A percentile compares a stretch with the other conserved stretches of the same genome.
phyloP scores from a whole-genome alignment of 139 green algal genomes.

The Auxenochlorella pyrenoidosa region DNA sequence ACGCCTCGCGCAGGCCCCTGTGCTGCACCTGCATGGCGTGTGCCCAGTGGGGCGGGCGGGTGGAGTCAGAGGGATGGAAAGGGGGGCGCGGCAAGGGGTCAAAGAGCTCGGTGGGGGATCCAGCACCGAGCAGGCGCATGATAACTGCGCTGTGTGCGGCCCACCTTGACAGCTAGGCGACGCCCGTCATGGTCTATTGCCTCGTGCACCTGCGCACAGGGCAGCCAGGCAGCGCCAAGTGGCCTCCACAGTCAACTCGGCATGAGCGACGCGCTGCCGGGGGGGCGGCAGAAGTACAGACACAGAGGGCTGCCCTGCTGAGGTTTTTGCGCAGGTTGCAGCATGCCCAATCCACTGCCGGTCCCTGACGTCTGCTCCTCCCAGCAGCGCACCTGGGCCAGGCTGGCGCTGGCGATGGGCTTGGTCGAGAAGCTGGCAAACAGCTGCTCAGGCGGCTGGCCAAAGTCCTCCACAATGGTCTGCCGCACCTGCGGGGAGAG shows the following conservation, averaged over 20 bases:
- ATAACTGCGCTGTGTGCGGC: no score
- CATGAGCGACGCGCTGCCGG: no score
- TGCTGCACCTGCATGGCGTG: slow-evolving; percentile 89
- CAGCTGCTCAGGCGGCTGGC: slow-evolving; percentile 70
- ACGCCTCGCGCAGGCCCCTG: slow-evolving; percentile 76
- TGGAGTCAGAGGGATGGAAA: background rate
- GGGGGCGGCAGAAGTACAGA: no score
- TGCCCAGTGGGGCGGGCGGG: background rate
- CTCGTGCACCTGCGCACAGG: slow-evolving; percentile 80
- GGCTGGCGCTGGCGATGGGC: slow-evolving; percentile 89
- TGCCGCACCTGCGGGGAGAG: slow-evolving; percentile 45
- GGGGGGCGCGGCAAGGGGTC: background rate
- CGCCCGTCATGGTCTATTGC: slow-evolving; percentile 72
- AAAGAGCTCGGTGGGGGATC: no score
- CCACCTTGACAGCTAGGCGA: slow-evolving; percentile 84
- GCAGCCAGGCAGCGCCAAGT: background rate
- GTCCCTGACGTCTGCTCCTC: background rate
- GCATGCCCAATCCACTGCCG: no score
- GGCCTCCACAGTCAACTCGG: no score
- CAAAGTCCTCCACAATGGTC: slow-evolving; percentile 85
- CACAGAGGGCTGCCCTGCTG: no score
- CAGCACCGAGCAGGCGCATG: background rate
- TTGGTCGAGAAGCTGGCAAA: slow-evolving; percentile 84
- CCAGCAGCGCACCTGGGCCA: slow-evolving; percentile 78
- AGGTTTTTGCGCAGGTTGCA: no score